These are phyloP conservation scores for Penicillium steckii DNA, from an alignment of 495 filamentous ascomycete genomes.

Conservation along the genomic window DNA sequence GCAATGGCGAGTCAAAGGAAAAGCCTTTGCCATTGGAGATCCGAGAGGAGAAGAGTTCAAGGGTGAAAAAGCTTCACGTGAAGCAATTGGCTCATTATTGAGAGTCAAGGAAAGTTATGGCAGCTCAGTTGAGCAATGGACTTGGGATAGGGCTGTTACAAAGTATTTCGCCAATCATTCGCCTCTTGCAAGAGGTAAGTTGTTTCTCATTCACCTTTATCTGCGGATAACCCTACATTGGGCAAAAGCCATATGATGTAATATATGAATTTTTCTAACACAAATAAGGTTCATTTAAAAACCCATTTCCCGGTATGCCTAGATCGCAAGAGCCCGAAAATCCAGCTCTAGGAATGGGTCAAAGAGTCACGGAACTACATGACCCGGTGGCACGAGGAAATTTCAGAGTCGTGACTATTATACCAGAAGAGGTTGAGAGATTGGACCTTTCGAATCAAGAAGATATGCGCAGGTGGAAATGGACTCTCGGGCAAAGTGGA, in stretches of 20 bases:
- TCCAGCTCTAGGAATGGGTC: conserved; percentile 56
- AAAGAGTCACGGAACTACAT: conserved; percentile 65
- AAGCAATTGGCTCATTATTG: conserved; percentile 39
- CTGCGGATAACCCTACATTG: too few relatives aligned
- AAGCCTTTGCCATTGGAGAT: conserved; percentile 69
- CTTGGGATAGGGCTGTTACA: conserved; percentile 73
- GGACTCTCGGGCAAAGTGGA: conserved; percentile 45
- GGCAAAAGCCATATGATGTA: too few relatives aligned
- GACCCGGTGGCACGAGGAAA: conserved; percentile 70
- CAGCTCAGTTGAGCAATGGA: conserved; percentile 47
- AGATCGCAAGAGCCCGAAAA: conserved; percentile 44
- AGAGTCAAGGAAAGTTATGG: conserved; percentile 30
- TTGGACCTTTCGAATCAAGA: conserved; percentile 68
- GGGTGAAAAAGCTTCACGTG: conserved; percentile 32
- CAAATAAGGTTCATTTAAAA: conserved; percentile 62
- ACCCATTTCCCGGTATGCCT: conserved; percentile 71
- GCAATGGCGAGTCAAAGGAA: conserved; percentile 84
- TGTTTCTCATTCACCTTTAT: background rate
- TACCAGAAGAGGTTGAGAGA: conserved; percentile 76
- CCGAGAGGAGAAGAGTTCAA: conserved; percentile 43
- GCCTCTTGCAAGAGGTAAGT: conserved; percentile 67
- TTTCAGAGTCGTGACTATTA: conserved; percentile 82
- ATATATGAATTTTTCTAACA: background rate
- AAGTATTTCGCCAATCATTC: conserved; percentile 85
- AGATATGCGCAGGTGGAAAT: conserved; percentile 63